Evolutionary conservation across 2,329 filamentous ascomycete species (phyloP), one percentile per base, ranked within the genome.

Genomic region (Aureobasidium sp.): DNA sequence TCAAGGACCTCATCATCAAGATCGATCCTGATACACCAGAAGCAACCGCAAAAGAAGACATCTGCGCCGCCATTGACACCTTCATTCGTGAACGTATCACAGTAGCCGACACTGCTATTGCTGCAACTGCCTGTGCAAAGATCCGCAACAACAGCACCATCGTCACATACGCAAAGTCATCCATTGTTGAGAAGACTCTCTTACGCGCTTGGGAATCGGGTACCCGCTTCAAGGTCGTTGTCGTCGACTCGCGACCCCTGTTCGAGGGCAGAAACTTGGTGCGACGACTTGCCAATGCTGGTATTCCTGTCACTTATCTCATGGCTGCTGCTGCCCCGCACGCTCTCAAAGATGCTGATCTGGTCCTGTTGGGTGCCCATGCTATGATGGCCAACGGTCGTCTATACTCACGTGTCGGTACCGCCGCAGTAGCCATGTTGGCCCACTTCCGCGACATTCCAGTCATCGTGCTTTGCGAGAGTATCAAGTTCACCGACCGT

Each of bases 361-460:
- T 87, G 68, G 86, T 94, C 10, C 83, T 97, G 57, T 80, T 99
- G 1, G 92, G 91, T 13, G 91, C 92, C 5, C 92, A 97, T 72
- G 90, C 91, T 42, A 94, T 99, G 86, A 94, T 96, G 77, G 92
- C 90, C 67, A 97, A 97, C 74, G 94, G 94, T 8, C 84, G 90
- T 37, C 82, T 99, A 68, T 96, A 95, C 74, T 93, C 89, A 5
- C 86, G 91, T 25, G 86, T 91, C 10, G 94, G 94, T 64, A 96
- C 92, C 3, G 90, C 90, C 29, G 84, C 94, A 63, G 83, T 97
- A 10, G 92, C 93, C 21, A 88, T 94, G 79, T 86, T 88, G 45
- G 93, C 92, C 6, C 85, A 87, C 57, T 85, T 89, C 62, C 80
- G 86, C 25, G 86, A 88, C 62, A 84, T 92, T 41, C 89, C 90